These are phyloP conservation scores for Colletotrichum tabaci DNA, from an alignment of 2,329 filamentous ascomycete genomes.

Conservation along the genomic window DNA sequence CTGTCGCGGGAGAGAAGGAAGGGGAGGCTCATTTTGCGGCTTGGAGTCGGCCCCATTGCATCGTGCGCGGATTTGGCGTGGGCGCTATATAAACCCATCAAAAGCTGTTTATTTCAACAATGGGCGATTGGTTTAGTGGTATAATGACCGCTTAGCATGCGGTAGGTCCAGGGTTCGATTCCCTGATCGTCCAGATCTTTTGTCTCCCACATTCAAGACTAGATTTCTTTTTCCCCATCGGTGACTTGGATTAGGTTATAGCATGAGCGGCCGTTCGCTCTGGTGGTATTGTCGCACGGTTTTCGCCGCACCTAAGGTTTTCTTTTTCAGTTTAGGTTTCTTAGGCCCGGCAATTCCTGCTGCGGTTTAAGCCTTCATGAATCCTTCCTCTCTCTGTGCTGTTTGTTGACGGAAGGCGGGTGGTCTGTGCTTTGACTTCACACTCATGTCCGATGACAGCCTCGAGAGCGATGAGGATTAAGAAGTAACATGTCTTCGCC, in stretches of 20 bases:
- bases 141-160: slow-evolving; percentile 43
- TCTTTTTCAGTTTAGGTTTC: not conserved
- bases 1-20: not conserved
- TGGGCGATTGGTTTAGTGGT: slow-evolving; percentile 42
- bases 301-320: not conserved
- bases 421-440: slow-evolving; percentile 11
- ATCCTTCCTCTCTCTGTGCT: not conserved
- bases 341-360: not conserved
- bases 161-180: slow-evolving; percentile 42
- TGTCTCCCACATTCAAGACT: rapidly evolving
- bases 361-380: not conserved
- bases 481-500: not conserved
- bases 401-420: not conserved
- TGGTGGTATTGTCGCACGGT: too few species aligned
- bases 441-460: not conserved
- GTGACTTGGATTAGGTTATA: too few species aligned
- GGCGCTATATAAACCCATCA: not conserved
- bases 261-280: too few species aligned
- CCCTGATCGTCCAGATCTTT: slow-evolving; percentile 36
- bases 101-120: not conserved
- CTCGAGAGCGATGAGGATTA: not conserved
- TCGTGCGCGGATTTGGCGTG: not conserved
- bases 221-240: not conserved
- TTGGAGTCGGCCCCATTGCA: not conserved
- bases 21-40: not conserved